These are phyloP conservation scores for Hanseniaspora singularis DNA, from an alignment of 805 yeast genomes.

Conservation along the genomic window DNA sequence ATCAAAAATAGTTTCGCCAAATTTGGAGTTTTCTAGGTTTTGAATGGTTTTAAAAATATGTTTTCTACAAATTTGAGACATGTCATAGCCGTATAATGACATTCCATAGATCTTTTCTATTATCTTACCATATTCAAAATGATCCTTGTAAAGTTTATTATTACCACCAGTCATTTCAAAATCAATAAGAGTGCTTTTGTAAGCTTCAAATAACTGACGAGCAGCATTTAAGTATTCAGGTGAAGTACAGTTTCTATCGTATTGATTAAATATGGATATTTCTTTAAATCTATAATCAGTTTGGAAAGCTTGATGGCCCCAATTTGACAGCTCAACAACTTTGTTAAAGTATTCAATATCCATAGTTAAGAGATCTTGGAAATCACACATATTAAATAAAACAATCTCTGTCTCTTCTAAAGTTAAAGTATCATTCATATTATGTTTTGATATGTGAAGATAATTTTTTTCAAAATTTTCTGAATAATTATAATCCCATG, in stretches of 20 bases:
- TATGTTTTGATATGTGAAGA: neutral
- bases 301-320: conserved; percentile 5
- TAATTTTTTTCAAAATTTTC: neutral
- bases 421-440: too few relatives aligned
- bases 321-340: conserved; percentile 6
- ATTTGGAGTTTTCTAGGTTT: conserved; percentile 3
- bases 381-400: conserved; percentile 14
- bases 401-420: conserved; percentile 11
- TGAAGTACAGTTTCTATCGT: neutral
- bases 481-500: conserved; percentile 5
- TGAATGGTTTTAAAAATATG: conserved; percentile 4
- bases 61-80: conserved; percentile 6
- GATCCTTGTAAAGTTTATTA: conserved; percentile 12
- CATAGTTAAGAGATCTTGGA: neutral
- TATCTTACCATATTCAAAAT: conserved; percentile 4
- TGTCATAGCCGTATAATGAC: conserved; percentile 10
- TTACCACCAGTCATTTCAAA: conserved; percentile 6
- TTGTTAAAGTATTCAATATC: conserved; percentile 1
- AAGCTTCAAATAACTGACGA: neutral
- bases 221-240: neutral
- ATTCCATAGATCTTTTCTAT: neutral
- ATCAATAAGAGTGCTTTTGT: neutral
- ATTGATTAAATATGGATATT: conserved; percentile 4
- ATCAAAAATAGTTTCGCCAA: conserved; percentile 5
- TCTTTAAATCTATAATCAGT: conserved; percentile 9